Percentiles rank a stretch among this genome's conserved stretches.
Conservation (phyloP, 2,329 filamentous ascomycete species). For the Sporothrix variecibatus region DNA sequence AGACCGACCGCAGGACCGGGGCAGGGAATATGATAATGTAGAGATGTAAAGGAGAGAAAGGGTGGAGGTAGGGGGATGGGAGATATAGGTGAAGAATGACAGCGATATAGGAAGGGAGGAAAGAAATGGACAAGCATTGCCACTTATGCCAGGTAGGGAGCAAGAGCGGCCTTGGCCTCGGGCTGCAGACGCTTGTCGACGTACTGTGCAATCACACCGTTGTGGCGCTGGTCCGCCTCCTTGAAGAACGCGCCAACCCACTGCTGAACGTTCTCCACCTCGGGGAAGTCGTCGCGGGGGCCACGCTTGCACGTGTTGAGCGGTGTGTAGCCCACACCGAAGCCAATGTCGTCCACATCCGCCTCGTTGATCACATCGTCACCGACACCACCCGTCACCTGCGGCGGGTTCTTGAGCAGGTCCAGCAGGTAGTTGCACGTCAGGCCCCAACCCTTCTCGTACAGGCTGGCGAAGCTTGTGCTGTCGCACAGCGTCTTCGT, state of each 20-base stretch:
- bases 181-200: conserved; percentile 69
- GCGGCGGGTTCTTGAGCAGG: conserved; percentile 83
- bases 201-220: conserved; percentile 69
- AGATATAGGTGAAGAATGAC: background rate
- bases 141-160: conserved; percentile 50
- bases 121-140: background rate
- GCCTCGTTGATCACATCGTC: conserved; percentile 81
- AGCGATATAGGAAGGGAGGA: background rate
- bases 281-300: conserved; percentile 78
- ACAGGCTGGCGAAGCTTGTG: conserved; percentile 76
- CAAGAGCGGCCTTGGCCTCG: conserved; percentile 58
- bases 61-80: background rate
- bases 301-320: conserved; percentile 85
- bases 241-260: conserved; percentile 83
- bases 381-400: conserved; percentile 62
- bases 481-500: conserved; percentile 91
- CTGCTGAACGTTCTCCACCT: conserved; percentile 76
- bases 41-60: background rate
- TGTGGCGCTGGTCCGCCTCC: conserved; percentile 72
- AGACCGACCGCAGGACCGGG: background rate
- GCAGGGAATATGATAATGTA: conserved; percentile 3
- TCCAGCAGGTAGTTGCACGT: conserved; percentile 89
- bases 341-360: conserved; percentile 92
- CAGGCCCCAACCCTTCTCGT: conserved; percentile 86
- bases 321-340: conserved; percentile 91